phyloP scores from a whole-genome alignment of 2,329 filamentous ascomycete genomes.

The Exophiala spinifera region DNA sequence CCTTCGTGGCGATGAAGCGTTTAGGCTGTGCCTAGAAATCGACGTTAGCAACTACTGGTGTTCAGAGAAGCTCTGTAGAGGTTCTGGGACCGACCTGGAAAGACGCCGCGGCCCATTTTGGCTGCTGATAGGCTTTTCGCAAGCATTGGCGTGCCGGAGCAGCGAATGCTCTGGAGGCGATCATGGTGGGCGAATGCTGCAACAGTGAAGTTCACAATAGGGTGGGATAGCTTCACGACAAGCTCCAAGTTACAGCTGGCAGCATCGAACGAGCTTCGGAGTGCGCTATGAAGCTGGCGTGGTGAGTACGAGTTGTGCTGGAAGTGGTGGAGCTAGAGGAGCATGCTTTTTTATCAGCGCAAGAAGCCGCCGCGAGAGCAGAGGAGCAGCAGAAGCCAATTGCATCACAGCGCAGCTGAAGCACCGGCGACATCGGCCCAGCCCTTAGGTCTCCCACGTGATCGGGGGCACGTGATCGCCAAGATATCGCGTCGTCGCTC shows the following conservation, averaged over 20 bases:
- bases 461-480: not conserved
- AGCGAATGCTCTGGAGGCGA: conserved; percentile 75
- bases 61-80: conserved; percentile 10
- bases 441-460: no score
- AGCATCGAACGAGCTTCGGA: conserved; percentile 16
- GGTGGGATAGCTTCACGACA: conserved; percentile 31
- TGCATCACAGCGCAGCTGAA: conserved; percentile 15
- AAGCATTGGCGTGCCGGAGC: conserved; percentile 76
- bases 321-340: conserved; percentile 17
- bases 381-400: conserved; percentile 6
- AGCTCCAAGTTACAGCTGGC: conserved; percentile 15
- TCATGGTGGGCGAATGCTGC: conserved; percentile 58
- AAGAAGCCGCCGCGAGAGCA: not conserved
- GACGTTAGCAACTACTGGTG: conserved; percentile 11
- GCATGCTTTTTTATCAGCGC: conserved; percentile 6
- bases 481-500: not conserved
- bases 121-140: conserved; percentile 57
- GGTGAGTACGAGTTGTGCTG: not conserved
- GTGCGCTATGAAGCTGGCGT: conserved; percentile 11
- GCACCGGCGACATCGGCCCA: not conserved
- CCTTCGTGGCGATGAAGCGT: conserved; percentile 54
- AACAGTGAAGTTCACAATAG: conserved; percentile 2
- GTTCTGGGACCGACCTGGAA: conserved; percentile 54
- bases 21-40: conserved; percentile 48
- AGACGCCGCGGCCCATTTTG: conserved; percentile 47